phyloP scores from a whole-genome alignment of 2,329 filamentous ascomycete genomes.

The Orbilia quercus region DNA sequence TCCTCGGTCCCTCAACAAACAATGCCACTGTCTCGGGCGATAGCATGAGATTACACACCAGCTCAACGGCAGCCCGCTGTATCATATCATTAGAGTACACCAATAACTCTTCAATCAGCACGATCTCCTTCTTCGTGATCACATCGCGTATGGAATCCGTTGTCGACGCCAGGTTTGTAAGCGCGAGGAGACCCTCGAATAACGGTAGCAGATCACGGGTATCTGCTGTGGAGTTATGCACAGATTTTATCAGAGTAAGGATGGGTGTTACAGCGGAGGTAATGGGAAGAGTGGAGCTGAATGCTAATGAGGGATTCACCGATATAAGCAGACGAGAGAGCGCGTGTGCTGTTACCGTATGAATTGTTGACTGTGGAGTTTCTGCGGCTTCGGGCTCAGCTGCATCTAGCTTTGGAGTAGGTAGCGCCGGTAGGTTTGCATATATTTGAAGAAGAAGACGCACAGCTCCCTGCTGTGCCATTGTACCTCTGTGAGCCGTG shows the following conservation, averaged over 20 bases:
- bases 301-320: slow-evolving; percentile 84
- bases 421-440: slow-evolving; percentile 58
- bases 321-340: slow-evolving; percentile 87
- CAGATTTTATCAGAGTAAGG: slow-evolving; percentile 72
- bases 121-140: slow-evolving; percentile 80
- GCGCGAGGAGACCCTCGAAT: slow-evolving; percentile 88
- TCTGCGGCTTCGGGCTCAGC: slow-evolving; percentile 61
- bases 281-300: slow-evolving; percentile 79
- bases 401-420: slow-evolving; percentile 58
- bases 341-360: slow-evolving; percentile 77
- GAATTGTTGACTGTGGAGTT: slow-evolving; percentile 59
- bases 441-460: slow-evolving; percentile 81
- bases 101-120: slow-evolving; percentile 82
- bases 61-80: slow-evolving; percentile 83
- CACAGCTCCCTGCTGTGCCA: slow-evolving; percentile 93
- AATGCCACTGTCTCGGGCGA: slow-evolving; percentile 74
- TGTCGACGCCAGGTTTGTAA: slow-evolving; percentile 88
- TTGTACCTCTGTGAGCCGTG: slow-evolving; percentile 77
- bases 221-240: slow-evolving; percentile 72
- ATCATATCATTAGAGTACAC: slow-evolving; percentile 80
- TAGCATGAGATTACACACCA: slow-evolving; percentile 89
- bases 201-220: slow-evolving; percentile 82
- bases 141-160: slow-evolving; percentile 67
- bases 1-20: slow-evolving; percentile 71
- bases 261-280: slow-evolving; percentile 86